phyloP scores from a whole-genome alignment of 148 eudicot genomes.

The Rhododendron kiyosumense region DNA sequence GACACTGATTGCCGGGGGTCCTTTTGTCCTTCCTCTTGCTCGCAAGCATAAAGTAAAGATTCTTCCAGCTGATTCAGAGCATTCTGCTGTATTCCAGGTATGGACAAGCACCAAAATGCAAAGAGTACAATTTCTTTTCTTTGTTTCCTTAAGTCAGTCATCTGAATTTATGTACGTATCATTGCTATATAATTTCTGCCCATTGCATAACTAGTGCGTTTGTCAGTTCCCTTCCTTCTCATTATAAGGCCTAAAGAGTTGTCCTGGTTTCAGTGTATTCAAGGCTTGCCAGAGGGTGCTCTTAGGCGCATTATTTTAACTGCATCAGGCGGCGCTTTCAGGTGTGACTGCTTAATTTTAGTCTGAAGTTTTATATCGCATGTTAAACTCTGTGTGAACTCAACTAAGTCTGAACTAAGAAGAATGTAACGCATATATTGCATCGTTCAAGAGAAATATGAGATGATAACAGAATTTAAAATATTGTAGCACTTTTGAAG shows the following conservation, averaged over 20 bases:
- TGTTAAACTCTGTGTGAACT: neutral
- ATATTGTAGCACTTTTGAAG: neutral
- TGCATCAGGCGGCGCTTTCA: constrained; percentile 98
- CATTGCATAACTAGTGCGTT: neutral
- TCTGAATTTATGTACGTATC: neutral
- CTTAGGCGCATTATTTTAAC: constrained; percentile 91
- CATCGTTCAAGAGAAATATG: neutral
- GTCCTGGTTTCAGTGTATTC: constrained; percentile 73
- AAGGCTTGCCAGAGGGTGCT: constrained; percentile 97
- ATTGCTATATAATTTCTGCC: neutral
- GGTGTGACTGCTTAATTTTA: constrained; percentile 37
- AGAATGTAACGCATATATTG: neutral
- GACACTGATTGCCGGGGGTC: constrained; percentile 98
- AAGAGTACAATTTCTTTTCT: neutral
- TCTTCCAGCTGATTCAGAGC: constrained; percentile 99
- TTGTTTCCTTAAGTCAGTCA: neutral
- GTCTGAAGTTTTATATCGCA: neutral
- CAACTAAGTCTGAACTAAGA: neutral
- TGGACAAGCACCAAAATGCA: neutral
- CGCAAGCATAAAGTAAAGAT: constrained; percentile 94
- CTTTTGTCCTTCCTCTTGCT: constrained; percentile 99
- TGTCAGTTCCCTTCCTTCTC: neutral
- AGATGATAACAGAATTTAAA: neutral
- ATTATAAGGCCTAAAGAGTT: constrained; percentile 16
- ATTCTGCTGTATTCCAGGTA: constrained; percentile 99